Conservation (phyloP, 345 rosid species). For the Melaleuca quinquenervia region DNA sequence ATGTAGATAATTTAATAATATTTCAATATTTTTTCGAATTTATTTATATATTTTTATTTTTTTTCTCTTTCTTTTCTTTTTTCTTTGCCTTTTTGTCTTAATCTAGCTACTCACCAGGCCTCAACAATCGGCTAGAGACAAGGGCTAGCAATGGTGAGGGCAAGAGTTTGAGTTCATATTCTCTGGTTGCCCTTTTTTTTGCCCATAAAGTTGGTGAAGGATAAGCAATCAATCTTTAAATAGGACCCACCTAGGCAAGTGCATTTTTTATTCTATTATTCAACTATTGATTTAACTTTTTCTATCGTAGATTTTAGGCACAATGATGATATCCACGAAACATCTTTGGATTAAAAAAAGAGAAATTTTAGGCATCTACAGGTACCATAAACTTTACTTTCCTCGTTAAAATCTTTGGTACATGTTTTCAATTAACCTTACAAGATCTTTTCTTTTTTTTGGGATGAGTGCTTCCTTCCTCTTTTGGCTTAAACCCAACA, state of each 20-base stretch:
- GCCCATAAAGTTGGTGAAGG: not conserved
- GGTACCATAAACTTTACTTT: not conserved
- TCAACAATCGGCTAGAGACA: too few species aligned
- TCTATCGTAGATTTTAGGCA: not conserved
- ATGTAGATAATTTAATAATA: too few species aligned
- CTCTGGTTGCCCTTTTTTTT: not conserved
- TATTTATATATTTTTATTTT: too few species aligned
- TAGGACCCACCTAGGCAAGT: not conserved
- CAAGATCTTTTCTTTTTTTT: not conserved
- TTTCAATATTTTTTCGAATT: too few species aligned
- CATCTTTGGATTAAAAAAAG: not conserved
- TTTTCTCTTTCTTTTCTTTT: too few species aligned
- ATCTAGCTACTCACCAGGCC: too few species aligned
- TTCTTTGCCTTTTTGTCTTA: too few species aligned
- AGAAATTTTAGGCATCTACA: not conserved
- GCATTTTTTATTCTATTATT: not conserved
- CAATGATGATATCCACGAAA: not conserved
- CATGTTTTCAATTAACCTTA: not conserved
- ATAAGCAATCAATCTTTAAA: not conserved
- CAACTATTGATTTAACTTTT: not conserved
- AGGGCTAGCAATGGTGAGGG: too few species aligned
- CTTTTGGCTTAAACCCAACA: not conserved
- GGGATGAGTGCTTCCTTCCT: not conserved
- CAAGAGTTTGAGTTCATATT: not conserved
- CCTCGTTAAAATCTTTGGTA: not conserved